phyloP scores from a whole-genome alignment of 805 yeast genomes.

The Metschnikowia continentalis region DNA sequence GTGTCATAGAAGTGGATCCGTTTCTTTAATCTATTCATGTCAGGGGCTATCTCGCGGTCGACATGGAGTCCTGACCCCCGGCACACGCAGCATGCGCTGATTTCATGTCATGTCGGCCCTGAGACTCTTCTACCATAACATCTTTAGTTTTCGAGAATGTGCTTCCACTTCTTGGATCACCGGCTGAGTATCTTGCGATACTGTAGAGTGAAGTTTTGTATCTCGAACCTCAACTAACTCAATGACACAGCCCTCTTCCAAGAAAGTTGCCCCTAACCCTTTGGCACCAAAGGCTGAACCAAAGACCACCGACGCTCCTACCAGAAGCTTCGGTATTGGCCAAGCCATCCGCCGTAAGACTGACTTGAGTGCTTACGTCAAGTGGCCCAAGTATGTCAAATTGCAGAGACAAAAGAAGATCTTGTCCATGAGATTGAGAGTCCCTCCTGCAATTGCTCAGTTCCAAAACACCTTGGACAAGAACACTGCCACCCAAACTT shows the following conservation, averaged over 20 bases:
- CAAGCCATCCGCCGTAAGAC: constrained; percentile 94
- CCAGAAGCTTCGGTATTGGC: constrained; percentile 90
- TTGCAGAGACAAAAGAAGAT: constrained; percentile 99
- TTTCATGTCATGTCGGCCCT: background rate
- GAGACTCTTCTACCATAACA: constrained; percentile 5
- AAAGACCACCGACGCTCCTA: constrained; percentile 22
- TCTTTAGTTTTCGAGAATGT: constrained; percentile 20
- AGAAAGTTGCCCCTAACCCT: constrained; percentile 47
- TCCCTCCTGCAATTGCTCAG: constrained; percentile 97
- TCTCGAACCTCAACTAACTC: constrained; percentile 32
- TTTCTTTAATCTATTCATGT: constrained; percentile 15
- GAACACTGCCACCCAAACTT: constrained; percentile 96
- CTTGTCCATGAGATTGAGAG: constrained; percentile 92
- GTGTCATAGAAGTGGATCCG: constrained; percentile 25
- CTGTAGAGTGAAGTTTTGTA: constrained; percentile 36
- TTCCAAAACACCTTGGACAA: constrained; percentile 95
- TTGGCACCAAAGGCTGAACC: constrained; percentile 34
- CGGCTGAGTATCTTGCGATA: constrained; percentile 41
- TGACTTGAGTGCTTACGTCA: constrained; percentile 94
- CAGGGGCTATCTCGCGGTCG: constrained; percentile 2
- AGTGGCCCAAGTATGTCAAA: constrained; percentile 98
- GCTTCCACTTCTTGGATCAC: constrained; percentile 40
- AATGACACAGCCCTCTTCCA: constrained; percentile 54
- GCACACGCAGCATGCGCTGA: background rate
- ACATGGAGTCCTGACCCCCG: background rate